phyloP scores from a whole-genome alignment of 305 asterid genomes.

The Fraxinus albicans region DNA sequence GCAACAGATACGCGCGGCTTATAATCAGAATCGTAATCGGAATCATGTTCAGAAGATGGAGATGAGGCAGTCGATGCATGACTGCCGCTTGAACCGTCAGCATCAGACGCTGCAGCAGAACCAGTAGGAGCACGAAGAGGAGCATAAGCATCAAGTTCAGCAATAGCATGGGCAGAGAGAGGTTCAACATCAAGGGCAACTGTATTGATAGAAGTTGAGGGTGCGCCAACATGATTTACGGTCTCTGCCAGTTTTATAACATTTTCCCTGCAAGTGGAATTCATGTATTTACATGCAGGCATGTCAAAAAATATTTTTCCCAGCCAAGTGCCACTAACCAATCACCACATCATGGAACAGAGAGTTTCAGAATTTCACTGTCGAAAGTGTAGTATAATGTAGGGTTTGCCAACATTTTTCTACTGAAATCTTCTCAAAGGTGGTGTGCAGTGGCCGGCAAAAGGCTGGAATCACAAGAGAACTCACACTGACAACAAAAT shows the following conservation, averaged over 20 bases:
- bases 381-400: conserved; percentile 4
- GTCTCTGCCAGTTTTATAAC: conserved; percentile 64
- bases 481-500: not conserved
- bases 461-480: conserved; percentile 17
- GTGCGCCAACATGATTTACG: conserved; percentile 41
- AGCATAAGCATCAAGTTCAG: conserved; percentile 30
- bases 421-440: conserved; percentile 9
- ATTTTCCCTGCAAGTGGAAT: conserved; percentile 53
- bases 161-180: conserved; percentile 19
- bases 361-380: not conserved
- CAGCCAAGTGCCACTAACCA: conserved; percentile 16
- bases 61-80: conserved; percentile 44
- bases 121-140: conserved; percentile 26
- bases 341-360: conserved; percentile 4
- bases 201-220: conserved; percentile 36
- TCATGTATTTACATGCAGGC: conserved; percentile 21
- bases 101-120: conserved; percentile 37
- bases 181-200: conserved; percentile 28
- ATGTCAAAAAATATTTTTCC: conserved; percentile 19
- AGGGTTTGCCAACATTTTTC: not conserved
- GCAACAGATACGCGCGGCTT: conserved; percentile 43
- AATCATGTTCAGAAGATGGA: conserved; percentile 47
- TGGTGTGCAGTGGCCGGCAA: conserved; percentile 7
- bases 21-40: conserved; percentile 62
- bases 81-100: conserved; percentile 58